Conservation (phyloP, 805 yeast genomes). For the Ogataea neopini region DNA sequence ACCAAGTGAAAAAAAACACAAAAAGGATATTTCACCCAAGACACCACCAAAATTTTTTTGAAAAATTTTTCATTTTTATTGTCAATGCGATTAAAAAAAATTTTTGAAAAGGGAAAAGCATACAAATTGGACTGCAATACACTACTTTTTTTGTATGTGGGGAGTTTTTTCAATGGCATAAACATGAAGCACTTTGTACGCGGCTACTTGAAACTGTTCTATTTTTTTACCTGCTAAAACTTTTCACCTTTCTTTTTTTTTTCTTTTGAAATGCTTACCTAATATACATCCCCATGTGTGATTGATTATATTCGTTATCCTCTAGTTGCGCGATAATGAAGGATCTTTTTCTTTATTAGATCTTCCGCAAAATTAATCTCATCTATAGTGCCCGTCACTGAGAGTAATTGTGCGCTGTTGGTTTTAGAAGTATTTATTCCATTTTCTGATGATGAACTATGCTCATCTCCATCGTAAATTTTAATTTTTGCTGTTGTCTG, state of each 20-base stretch:
- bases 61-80: slow-evolving; percentile 9
- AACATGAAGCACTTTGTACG: slow-evolving; percentile 3
- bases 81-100: slow-evolving; percentile 4
- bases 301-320: slow-evolving; percentile 8
- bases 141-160: slow-evolving; percentile 7
- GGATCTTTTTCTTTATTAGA: slow-evolving; percentile 11
- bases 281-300: not conserved
- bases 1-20: slow-evolving; percentile 3
- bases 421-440: not conserved
- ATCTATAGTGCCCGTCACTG: slow-evolving; percentile 14
- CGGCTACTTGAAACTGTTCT: not conserved
- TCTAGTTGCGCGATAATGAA: slow-evolving; percentile 17
- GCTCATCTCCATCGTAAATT: slow-evolving; percentile 34
- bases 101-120: slow-evolving; percentile 5
- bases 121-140: slow-evolving; percentile 2
- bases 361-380: slow-evolving; percentile 17
- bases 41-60: slow-evolving; percentile 8
- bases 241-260: not conserved
- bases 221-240: not conserved
- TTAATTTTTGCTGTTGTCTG: slow-evolving; percentile 40
- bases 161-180: slow-evolving; percentile 1
- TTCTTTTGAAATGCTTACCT: no score
- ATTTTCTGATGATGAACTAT: not conserved
- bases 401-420: slow-evolving; percentile 15
- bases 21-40: slow-evolving; percentile 3